Evolutionary conservation across 106 monocot species (phyloP).

Genomic region (Narthecium ossifragum): DNA sequence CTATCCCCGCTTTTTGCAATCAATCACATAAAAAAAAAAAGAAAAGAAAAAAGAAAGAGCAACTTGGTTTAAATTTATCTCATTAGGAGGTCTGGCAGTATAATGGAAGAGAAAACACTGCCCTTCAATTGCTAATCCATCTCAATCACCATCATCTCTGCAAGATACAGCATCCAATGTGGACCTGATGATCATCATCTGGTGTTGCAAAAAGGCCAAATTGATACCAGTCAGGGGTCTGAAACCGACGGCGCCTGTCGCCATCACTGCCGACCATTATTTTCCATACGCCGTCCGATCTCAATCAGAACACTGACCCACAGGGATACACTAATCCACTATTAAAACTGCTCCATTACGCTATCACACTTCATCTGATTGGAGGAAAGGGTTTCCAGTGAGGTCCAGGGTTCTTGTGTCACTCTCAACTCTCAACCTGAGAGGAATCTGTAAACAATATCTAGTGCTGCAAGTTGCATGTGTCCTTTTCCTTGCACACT

Average conservation of each 20-base stretch:
- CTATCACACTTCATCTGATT: too few species aligned
- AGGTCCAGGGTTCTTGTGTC: too few species aligned
- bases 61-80: too few species aligned
- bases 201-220: background rate
- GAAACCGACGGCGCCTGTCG: background rate
- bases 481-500: background rate
- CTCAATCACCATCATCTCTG: too few species aligned
- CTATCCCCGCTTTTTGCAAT: too few species aligned
- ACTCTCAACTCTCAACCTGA: background rate
- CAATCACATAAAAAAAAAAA: too few species aligned
- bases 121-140: background rate
- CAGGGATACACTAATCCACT: background rate
- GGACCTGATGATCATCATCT: background rate
- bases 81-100: background rate
- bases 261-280: background rate
- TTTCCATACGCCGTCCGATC: background rate
- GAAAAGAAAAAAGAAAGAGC: too few species aligned
- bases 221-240: background rate
- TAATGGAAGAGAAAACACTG: background rate
- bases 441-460: background rate
- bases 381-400: too few species aligned
- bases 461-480: background rate
- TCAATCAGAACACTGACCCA: background rate
- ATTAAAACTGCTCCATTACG: too few species aligned
- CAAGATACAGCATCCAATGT: too few species aligned